Evolutionary conservation across 2,329 filamentous ascomycete genomes (phyloP).

Genomic region (Fusarium neocosmosporiellum): DNA sequence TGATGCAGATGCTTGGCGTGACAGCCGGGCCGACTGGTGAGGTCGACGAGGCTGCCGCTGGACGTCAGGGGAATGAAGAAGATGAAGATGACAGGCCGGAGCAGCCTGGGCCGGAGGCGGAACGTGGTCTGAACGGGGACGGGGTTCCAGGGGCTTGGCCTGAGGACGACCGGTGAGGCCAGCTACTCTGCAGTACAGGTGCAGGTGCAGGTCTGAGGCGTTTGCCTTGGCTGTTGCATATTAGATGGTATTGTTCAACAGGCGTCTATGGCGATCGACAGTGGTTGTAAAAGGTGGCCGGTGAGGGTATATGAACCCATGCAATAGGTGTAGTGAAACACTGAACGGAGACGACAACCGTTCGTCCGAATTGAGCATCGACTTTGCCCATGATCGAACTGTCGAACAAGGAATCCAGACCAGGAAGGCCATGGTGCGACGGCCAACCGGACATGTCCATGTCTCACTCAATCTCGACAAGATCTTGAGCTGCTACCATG

Average conservation of each 20-base stretch:
- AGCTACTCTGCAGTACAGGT: background rate
- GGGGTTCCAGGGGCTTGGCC: slow-evolving; percentile 51
- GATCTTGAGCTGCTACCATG: slow-evolving; percentile 12
- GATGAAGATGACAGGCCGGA: slow-evolving; percentile 7
- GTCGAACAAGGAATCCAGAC: background rate
- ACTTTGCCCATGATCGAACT: background rate
- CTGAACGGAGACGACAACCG: background rate
- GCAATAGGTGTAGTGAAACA: background rate
- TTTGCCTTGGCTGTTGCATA: background rate
- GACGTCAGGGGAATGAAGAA: slow-evolving; percentile 14
- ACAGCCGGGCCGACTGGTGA: slow-evolving; percentile 28
- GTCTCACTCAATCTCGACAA: slow-evolving; percentile 15
- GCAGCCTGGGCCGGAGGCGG: background rate
- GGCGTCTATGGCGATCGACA: background rate
- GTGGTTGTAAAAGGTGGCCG: background rate
- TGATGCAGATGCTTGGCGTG: slow-evolving; percentile 28
- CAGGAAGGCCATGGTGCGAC: slow-evolving; percentile 4
- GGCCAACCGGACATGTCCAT: slow-evolving; percentile 12
- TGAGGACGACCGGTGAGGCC: slow-evolving; percentile 35
- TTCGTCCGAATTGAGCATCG: background rate
- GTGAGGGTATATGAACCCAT: background rate
- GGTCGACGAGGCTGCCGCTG: slow-evolving; percentile 18
- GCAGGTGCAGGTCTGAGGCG: slow-evolving; percentile 1
- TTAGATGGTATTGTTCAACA: background rate
- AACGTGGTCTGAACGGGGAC: slow-evolving; percentile 20